These are phyloP conservation scores for Heritiera littoralis DNA, from an alignment of 345 rosid species.

Conservation along the genomic window DNA sequence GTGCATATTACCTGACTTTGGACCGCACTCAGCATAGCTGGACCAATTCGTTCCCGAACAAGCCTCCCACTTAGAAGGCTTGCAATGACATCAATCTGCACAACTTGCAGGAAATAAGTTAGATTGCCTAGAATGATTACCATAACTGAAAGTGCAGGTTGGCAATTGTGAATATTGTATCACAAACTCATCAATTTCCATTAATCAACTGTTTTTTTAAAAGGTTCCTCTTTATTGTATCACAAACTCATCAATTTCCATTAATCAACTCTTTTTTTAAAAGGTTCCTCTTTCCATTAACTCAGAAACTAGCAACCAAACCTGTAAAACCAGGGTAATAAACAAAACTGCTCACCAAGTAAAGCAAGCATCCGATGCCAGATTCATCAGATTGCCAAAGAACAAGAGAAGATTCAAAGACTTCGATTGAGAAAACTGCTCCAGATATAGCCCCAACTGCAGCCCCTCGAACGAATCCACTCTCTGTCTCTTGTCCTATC, in stretches of 20 bases:
- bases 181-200: not conserved
- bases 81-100: constrained; percentile 93
- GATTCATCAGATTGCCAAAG: constrained; percentile 98
- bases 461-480: constrained; percentile 96
- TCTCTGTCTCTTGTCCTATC: constrained; percentile 99
- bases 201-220: not conserved
- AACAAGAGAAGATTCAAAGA: constrained; percentile 91
- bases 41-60: constrained; percentile 95
- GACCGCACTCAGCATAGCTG: constrained; percentile 98
- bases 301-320: constrained; percentile 3
- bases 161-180: not conserved
- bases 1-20: constrained; percentile 84
- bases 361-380: constrained; percentile 82
- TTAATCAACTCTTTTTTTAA: not conserved
- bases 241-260: not conserved
- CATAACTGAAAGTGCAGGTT: not conserved
- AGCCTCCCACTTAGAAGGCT: constrained; percentile 99
- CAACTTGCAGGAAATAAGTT: constrained; percentile 24
- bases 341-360: constrained; percentile 65
- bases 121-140: not conserved
- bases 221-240: not conserved
- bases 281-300: not conserved
- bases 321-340: not conserved
- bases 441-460: constrained; percentile 99
- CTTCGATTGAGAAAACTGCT: constrained; percentile 98